These are phyloP conservation scores for Andrographis paniculata DNA, from an alignment of 305 asterid genomes.

Conservation along the genomic window DNA sequence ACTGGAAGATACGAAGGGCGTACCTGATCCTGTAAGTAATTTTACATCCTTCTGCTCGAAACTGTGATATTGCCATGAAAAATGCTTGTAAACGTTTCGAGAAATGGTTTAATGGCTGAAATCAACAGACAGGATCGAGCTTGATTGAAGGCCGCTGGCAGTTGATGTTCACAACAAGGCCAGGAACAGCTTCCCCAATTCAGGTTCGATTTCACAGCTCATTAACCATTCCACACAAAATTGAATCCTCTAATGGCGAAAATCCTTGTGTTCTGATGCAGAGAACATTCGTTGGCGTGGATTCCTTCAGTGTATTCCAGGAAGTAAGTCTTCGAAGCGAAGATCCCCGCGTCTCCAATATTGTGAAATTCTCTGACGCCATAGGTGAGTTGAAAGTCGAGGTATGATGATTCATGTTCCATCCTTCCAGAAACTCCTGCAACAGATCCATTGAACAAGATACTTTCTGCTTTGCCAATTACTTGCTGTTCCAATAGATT, in stretches of 20 bases:
- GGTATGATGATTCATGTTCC: conserved; percentile 26
- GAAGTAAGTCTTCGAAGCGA: conserved; percentile 70
- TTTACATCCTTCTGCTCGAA: neutral
- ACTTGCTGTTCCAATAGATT: neutral
- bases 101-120: conserved; percentile 4
- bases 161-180: conserved; percentile 92
- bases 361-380: conserved; percentile 66
- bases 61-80: neutral
- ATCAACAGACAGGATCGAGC: conserved; percentile 69
- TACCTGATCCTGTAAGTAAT: conserved; percentile 63
- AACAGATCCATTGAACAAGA: no score
- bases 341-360: conserved; percentile 82
- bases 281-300: conserved; percentile 95
- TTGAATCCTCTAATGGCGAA: neutral
- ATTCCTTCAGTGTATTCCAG: conserved; percentile 77
- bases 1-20: conserved; percentile 62
- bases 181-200: conserved; percentile 87
- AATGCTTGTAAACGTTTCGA: neutral
- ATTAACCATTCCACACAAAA: no score
- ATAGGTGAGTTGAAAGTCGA: conserved; percentile 87
- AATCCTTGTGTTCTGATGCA: conserved; percentile 23
- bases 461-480: neutral
- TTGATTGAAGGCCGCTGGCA: conserved; percentile 96
- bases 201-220: conserved; percentile 35
- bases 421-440: no score